phyloP scores from a whole-genome alignment of 2,329 filamentous ascomycete genomes.

The Clarireedia homoeocarpa region DNA sequence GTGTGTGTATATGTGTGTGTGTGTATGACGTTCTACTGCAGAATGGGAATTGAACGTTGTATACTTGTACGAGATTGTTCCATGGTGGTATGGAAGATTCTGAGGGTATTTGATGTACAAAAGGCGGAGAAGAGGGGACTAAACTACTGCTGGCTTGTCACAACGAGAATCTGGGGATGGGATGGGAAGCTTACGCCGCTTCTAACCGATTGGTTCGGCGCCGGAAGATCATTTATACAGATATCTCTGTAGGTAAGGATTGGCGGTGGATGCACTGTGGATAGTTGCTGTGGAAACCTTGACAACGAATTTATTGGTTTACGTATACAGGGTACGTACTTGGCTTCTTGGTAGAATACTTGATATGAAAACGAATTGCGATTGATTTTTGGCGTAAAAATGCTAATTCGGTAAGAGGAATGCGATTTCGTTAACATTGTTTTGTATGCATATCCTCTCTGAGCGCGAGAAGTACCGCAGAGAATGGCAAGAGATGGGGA shows the following conservation, averaged over 20 bases:
- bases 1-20: background rate
- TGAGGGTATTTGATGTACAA: background rate
- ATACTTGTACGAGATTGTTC: background rate
- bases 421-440: background rate
- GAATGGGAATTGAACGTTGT: background rate
- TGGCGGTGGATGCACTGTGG: no score
- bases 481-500: constrained; percentile 10
- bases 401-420: background rate
- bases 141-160: background rate
- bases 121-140: background rate
- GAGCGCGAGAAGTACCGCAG: background rate
- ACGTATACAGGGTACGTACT: background rate
- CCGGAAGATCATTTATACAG: background rate
- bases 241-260: no score
- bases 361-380: background rate
- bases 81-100: background rate
- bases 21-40: constrained; percentile 7
- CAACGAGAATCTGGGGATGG: background rate
- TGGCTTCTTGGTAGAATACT: background rate
- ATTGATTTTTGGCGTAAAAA: background rate
- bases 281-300: background rate
- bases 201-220: background rate
- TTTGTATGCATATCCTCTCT: no score
- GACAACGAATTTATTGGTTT: background rate
- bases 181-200: constrained; percentile 1